These are phyloP conservation scores for Aspergillus kassunensis DNA, from an alignment of 495 filamentous ascomycete genomes.

Conservation along the genomic window DNA sequence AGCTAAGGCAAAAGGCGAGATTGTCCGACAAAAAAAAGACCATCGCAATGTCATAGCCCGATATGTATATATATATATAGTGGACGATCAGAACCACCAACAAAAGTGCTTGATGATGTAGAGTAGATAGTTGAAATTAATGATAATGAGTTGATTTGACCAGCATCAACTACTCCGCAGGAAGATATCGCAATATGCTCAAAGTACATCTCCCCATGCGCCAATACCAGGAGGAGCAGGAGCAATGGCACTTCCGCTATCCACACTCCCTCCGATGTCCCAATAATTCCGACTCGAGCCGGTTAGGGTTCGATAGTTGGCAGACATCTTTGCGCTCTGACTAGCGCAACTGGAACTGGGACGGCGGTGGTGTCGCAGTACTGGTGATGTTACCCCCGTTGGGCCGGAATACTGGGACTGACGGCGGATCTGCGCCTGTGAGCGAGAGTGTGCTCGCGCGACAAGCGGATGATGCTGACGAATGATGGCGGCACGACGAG, in stretches of 20 bases:
- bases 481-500: slow-evolving; percentile 76
- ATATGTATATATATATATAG: too few species aligned
- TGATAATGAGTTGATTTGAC: too few species aligned
- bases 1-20: not conserved
- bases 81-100: too few species aligned
- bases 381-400: slow-evolving; percentile 40
- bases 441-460: slow-evolving; percentile 48
- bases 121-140: too few species aligned
- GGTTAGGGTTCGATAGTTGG: slow-evolving; percentile 46
- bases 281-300: slow-evolving; percentile 75
- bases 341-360: slow-evolving; percentile 69
- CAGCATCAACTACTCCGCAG: not conserved
- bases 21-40: not conserved
- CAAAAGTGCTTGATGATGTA: too few species aligned
- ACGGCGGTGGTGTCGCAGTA: slow-evolving; percentile 44
- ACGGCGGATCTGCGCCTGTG: slow-evolving; percentile 47
- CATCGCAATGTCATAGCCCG: too few species aligned
- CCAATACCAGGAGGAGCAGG: slow-evolving; percentile 60
- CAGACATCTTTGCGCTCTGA: slow-evolving; percentile 66
- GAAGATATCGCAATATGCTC: too few species aligned
- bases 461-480: slow-evolving; percentile 82
- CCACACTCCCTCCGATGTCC: slow-evolving; percentile 78
- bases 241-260: slow-evolving; percentile 65
- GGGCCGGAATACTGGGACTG: slow-evolving; percentile 46
- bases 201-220: slow-evolving; percentile 74